Evolutionary conservation across 1,139 yeast species (phyloP).

Genomic region (Sugiyamaella sp.): DNA sequence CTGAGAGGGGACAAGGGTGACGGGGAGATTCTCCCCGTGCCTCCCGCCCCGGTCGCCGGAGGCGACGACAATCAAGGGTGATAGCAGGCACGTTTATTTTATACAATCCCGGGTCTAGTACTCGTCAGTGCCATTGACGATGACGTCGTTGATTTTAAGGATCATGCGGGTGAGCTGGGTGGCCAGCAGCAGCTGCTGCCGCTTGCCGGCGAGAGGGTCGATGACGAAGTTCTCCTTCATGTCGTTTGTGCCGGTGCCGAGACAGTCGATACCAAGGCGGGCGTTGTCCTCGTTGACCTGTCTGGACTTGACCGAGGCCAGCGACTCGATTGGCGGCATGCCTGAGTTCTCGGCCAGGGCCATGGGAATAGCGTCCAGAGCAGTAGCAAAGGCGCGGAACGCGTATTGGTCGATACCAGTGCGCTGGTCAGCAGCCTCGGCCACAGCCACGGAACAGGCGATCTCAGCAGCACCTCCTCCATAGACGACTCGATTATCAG

Average conservation of each 20-base stretch:
- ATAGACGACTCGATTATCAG: conserved; percentile 90
- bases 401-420: conserved; percentile 97
- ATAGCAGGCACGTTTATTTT: conserved; percentile 3
- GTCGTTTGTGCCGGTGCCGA: conserved; percentile 76
- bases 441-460: conserved; percentile 87
- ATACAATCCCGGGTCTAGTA: conserved; percentile 28
- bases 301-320: conserved; percentile 78
- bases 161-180: conserved; percentile 98
- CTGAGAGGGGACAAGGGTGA: too few species aligned
- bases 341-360: conserved; percentile 97
- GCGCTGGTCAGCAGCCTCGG: conserved; percentile 89
- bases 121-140: conserved; percentile 85
- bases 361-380: conserved; percentile 91
- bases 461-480: conserved; percentile 99
- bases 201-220: conserved; percentile 96
- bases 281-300: conserved; percentile 76
- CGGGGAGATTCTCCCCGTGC: too few species aligned
- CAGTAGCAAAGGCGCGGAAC: conserved; percentile 90
- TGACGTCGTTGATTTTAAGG: conserved; percentile 92
- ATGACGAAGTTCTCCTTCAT: conserved; percentile 94
- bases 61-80: neutral
- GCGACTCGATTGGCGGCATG: conserved; percentile 86
- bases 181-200: conserved; percentile 91
- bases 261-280: conserved; percentile 88
- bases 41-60: too few species aligned